Base-by-base conservation (phyloP, 768 basidiomycete genomes). In the Baorangia bicolor region DNA sequence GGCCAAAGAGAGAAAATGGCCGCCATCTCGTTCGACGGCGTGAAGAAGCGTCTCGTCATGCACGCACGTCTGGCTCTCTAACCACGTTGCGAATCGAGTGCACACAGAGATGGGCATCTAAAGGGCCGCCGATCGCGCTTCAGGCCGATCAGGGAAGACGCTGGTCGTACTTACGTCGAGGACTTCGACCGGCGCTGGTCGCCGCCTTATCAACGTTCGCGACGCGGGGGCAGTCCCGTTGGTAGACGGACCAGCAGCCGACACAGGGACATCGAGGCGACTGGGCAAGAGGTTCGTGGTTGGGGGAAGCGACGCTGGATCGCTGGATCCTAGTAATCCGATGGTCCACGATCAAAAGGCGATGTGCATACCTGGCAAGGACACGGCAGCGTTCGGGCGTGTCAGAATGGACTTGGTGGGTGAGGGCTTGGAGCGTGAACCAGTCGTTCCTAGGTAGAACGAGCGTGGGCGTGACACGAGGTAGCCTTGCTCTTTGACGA, bases 11-110 rank as follows among this genome's bases (percentile, higher is more conserved):
- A n/a, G n/a, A n/a, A n/a, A n/a, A n/a, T n/a, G 33, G 1, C 31
- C 23, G 0, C 61, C 66, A 11, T 68, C 67, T 0, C 67, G 66
- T 37, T 68, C 66, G 49, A 70, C n/a, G 10, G 69, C 63, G 5
- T 38, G 28, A 6, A 46, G 7, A 2, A 68, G 37, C 20, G 11
- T 14, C 0, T 38, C 56, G 12, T 35, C 46, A 0, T 49, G 27
- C 44, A 56, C 53, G 44, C n/a, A 56, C 0, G 0, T 51, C 5
- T 64, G 57, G 5, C 8, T 52, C 30, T 65, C 63, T 1, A 68
- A 18, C 60, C 65, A 68, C 31, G 52, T 43, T 0, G 57, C 63
- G 38, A 65, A 68, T 1, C 20, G 57, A 5, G n/a, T 46, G 43
- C 50, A 65, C 5, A 62, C 35, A 3, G 50, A 55, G 45, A 65